These are phyloP conservation scores for Apiotrichum montevideense DNA, from an alignment of 1,284 basidiomycete species.

Conservation along the genomic window DNA sequence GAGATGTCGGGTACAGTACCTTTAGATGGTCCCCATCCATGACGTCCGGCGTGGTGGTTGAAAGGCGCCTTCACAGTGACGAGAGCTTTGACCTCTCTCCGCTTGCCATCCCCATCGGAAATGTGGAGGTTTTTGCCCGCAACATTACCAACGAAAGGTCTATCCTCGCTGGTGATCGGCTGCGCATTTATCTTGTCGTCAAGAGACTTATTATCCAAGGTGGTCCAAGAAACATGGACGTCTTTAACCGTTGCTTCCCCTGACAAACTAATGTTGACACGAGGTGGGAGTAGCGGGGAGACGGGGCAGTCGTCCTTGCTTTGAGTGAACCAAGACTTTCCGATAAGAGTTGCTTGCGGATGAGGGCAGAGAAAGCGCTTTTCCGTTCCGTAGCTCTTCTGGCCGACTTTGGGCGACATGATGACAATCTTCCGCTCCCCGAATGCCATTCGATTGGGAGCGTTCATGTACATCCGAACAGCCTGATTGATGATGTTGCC, in stretches of 20 bases:
- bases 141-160: conserved; percentile 41
- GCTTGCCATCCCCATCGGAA: conserved; percentile 41
- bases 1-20: conserved; percentile 58
- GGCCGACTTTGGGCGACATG: conserved; percentile 92
- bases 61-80: conserved; percentile 81
- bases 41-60: conserved; percentile 38
- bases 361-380: conserved; percentile 95
- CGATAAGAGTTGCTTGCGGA: conserved; percentile 88
- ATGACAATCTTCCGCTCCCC: conserved; percentile 91
- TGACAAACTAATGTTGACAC: conserved; percentile 83
- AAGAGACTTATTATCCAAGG: conserved; percentile 32
- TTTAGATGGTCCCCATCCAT: conserved; percentile 25
- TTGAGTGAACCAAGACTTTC: conserved; percentile 80
- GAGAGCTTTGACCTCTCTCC: conserved; percentile 78
- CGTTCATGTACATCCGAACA: conserved; percentile 58
- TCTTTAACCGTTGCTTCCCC: conserved; percentile 72
- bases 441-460: conserved; percentile 77
- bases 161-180: conserved; percentile 26
- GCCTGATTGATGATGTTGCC: conserved; percentile 14
- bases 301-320: conserved; percentile 37
- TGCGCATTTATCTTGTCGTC: conserved; percentile 37
- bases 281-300: conserved; percentile 56
- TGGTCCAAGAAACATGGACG: conserved; percentile 37
- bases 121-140: conserved; percentile 44
- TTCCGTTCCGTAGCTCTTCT: conserved; percentile 94